Evolutionary conservation across 768 basidiomycete species (phyloP), one percentile per base, ranked within the genome.

Genomic region (Gymnopilus dilepis): DNA sequence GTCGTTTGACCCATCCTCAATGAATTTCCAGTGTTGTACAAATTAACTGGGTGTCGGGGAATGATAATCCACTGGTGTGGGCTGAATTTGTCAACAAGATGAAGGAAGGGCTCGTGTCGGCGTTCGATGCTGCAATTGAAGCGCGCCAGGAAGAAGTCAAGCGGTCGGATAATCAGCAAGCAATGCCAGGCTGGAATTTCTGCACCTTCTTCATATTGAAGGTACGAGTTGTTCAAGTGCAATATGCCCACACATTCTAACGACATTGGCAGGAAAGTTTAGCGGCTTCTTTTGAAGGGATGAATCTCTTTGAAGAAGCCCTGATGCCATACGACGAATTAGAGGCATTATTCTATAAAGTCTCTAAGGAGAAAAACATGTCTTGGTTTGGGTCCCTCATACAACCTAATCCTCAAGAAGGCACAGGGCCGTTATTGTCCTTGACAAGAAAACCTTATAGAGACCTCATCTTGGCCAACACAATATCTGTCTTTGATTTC

Each of bases 101-200:
- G 65, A 99, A 98, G 76, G 97, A 99, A 58, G 90, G 91, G 3
- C 69, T 99, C 9, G 73, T 97, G n/a, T 80, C 81, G 45, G 89
- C 95, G 0, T 95, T 99, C 66, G 94, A 98, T 68, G 74, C 80
- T 17, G 88, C 91, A 1, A 82, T 99, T 40, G 76, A 82, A 9
- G 86, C 87, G 60, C 83, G 94, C 15, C 94, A 96, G 69, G 97
- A 99, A 45, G 95, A 97, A 63, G 90, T 98, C 3, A 89, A 84
- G 67, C 86, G 94, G 37, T 94, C 92, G 0, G 97, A 99, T 70
- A 83, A 86, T 50, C 94, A 98, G 74, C 84, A 93, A 58, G 84
- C 90, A 67, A 92, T 95, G 86, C 94, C 95, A 1, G 97, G 97
- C 8, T 99, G 97, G 97, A 97, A 97, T 71, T 99, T 97, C 72